phyloP scores from a whole-genome alignment of 2,329 filamentous ascomycete species.

The Meredithiella fracta region DNA sequence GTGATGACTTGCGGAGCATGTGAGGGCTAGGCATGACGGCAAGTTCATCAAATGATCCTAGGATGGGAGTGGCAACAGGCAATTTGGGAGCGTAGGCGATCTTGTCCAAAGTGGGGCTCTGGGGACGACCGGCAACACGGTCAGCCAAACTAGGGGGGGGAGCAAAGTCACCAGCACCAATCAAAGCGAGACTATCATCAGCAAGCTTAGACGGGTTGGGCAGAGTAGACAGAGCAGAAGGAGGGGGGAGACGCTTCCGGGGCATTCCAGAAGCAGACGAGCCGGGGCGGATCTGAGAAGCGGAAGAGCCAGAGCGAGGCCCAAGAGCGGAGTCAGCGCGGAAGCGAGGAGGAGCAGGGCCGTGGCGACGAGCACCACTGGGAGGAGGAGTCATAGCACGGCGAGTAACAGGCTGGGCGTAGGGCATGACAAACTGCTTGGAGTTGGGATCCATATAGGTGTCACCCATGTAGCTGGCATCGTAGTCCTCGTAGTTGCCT shows the following conservation, averaged over 20 bases:
- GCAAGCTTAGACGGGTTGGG: slow-evolving; percentile 73
- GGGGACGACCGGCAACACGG: slow-evolving; percentile 49
- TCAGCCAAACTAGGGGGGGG: slow-evolving; percentile 55
- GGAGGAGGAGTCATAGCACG: slow-evolving; percentile 94
- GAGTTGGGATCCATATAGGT: slow-evolving; percentile 51
- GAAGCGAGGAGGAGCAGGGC: slow-evolving; percentile 24
- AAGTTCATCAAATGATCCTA: slow-evolving; percentile 75
- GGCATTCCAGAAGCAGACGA: slow-evolving; percentile 42
- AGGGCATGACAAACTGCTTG: slow-evolving; percentile 63
- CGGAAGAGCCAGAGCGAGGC: slow-evolving; percentile 21
- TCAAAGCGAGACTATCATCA: slow-evolving; percentile 60
- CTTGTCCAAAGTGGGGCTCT: slow-evolving; percentile 47
- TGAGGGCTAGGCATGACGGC: slow-evolving; percentile 76
- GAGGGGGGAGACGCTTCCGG: slow-evolving; percentile 40
- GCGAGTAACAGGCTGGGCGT: slow-evolving; percentile 67
- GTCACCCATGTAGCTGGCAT: slow-evolving; percentile 52
- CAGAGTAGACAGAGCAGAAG: slow-evolving; percentile 53
- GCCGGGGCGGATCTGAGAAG: slow-evolving; percentile 32
- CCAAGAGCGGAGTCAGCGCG: slow-evolving; percentile 10
- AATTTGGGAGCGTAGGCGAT: slow-evolving; percentile 60
- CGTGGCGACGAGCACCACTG: slow-evolving; percentile 30
- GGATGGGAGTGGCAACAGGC: slow-evolving; percentile 60
- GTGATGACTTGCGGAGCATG: slow-evolving; percentile 56
- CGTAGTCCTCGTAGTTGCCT: slow-evolving; percentile 59
- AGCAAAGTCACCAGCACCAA: slow-evolving; percentile 65